phyloP scores from a whole-genome alignment of 306 rosid species.

The Astragalus glycyphyllos region DNA sequence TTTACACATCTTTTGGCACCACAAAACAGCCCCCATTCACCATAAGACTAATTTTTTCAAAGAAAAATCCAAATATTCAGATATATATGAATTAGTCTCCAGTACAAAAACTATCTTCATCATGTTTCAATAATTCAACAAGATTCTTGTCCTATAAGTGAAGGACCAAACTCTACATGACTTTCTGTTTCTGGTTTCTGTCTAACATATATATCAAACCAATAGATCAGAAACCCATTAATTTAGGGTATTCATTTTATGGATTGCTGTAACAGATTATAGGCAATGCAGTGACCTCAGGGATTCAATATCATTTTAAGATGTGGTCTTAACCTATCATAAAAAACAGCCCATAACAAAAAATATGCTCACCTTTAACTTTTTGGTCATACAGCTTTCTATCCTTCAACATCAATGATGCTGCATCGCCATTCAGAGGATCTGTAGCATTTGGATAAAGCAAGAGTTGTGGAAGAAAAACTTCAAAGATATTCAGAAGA shows the following conservation, averaged over 20 bases:
- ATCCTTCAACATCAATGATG: conserved; percentile 94
- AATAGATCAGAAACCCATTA: conserved; percentile 1
- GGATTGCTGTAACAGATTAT: neutral
- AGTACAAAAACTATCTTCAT: conserved; percentile 13
- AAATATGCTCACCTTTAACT: conserved; percentile 77
- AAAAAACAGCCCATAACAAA: conserved; percentile 5
- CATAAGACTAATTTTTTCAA: neutral
- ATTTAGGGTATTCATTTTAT: conserved; percentile 10
- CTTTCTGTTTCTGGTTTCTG: conserved; percentile 22
- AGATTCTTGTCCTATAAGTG: neutral
- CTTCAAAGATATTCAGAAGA: conserved; percentile 94
- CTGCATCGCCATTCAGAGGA: conserved; percentile 97
- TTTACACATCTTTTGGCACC: conserved; percentile 28
- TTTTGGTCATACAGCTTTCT: conserved; percentile 78
- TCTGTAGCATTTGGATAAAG: conserved; percentile 98
- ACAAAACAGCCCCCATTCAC: conserved; percentile 38
- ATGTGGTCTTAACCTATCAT: conserved; percentile 4
- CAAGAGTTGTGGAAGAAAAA: conserved; percentile 96
- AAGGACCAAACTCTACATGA: conserved; percentile 31
- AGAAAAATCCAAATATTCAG: conserved; percentile 7
- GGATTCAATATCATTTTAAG: neutral
- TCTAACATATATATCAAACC: conserved; percentile 8
- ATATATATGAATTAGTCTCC: conserved; percentile 25
- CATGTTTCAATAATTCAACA: conserved; percentile 9
- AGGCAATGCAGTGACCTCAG: conserved; percentile 21